Evolutionary conservation across 139 green algal genomes (phyloP).

Genomic region (Zygnema circumcarinatum): DNA sequence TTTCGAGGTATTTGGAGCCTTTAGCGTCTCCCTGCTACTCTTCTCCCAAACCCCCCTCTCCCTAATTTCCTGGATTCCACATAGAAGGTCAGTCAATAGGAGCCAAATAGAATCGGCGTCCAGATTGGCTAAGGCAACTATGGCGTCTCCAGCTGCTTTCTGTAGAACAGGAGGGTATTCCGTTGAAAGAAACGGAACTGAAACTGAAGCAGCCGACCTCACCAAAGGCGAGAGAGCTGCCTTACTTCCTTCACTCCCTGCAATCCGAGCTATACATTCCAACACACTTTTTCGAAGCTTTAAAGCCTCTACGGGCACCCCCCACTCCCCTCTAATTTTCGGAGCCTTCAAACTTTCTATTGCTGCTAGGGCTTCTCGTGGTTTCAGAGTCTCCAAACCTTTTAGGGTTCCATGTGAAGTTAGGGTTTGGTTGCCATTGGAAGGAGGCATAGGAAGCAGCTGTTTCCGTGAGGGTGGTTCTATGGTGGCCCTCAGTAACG

Average conservation of each 20-base stretch:
- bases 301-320: neutral
- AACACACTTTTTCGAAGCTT: neutral
- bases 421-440: neutral
- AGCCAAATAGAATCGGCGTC: constrained; percentile 21
- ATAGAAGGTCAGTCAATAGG: neutral
- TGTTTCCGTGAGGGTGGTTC: neutral
- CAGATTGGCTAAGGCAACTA: neutral
- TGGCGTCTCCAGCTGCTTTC: neutral
- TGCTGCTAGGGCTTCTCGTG: neutral
- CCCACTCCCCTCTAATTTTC: neutral
- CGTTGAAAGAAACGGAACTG: neutral
- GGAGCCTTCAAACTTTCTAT: neutral
- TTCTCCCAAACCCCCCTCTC: neutral
- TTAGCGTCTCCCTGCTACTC: neutral
- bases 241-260: neutral
- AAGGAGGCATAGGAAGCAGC: neutral
- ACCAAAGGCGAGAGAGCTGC: neutral
- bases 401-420: neutral
- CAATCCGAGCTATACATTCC: neutral
- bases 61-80: neutral
- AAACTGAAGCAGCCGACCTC: neutral
- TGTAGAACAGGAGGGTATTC: neutral
- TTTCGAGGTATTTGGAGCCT: no score
- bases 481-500: neutral
- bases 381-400: neutral